Conservation (phyloP, 345 rosid genomes). For the thale cress (Arabidopsis thaliana) region DNA sequence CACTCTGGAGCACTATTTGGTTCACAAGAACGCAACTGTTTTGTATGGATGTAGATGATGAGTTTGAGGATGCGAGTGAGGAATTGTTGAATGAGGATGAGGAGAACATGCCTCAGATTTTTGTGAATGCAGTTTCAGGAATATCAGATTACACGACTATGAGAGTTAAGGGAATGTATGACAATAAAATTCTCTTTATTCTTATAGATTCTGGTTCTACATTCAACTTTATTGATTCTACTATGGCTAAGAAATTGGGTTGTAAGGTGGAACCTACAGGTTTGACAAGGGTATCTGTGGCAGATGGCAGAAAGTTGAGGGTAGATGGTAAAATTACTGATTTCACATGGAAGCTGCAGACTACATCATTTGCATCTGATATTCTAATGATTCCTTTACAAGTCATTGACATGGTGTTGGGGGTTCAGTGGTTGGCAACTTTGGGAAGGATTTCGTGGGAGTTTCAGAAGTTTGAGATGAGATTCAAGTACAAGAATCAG, state of each 20-base stretch:
- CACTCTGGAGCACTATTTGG: not conserved
- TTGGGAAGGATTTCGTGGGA: not conserved
- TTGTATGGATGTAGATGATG: not conserved
- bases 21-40: not conserved
- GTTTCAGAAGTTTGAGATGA: not conserved
- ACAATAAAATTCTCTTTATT: not conserved
- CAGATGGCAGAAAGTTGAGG: not conserved
- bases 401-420: not conserved
- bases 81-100: fast-evolving
- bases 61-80: too few species aligned
- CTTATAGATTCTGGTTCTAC: not conserved
- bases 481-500: not conserved
- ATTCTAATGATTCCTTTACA: not conserved
- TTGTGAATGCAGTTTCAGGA: fast-evolving
- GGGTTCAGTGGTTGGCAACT: not conserved
- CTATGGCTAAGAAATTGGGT: fast-evolving
- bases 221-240: not conserved
- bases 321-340: fast-evolving
- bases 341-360: not conserved
- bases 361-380: not conserved
- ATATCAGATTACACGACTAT: not conserved
- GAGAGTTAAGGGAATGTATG: not conserved
- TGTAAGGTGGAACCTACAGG: fast-evolving
- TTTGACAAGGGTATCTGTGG: not conserved
- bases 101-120: not conserved